Conservation (phyloP, 1,284 basidiomycete species). For the Marasmius fiardii region DNA sequence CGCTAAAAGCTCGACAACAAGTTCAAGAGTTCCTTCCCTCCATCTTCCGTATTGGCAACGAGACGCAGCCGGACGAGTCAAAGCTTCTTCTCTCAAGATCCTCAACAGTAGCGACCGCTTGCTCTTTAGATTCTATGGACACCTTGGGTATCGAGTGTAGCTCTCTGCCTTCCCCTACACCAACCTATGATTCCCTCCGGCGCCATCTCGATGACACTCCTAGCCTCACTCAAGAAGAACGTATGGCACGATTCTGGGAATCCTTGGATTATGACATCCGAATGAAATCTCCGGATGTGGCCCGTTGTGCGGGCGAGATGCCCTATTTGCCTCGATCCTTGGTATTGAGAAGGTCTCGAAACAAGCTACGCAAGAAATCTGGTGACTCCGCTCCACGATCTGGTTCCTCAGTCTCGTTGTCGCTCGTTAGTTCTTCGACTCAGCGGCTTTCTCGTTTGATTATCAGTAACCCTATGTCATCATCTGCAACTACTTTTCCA, state of each 20-base stretch:
- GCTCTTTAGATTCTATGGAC: not conserved
- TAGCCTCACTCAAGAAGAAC: slow-evolving; percentile 24
- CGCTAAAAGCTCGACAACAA: slow-evolving; percentile 12
- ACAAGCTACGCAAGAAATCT: slow-evolving; percentile 26
- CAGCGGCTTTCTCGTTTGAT: not conserved
- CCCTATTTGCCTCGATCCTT: not conserved
- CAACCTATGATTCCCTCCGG: slow-evolving; percentile 13
- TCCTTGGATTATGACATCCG: slow-evolving; percentile 24
- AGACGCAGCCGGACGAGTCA: not conserved
- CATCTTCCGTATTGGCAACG: slow-evolving; percentile 8
- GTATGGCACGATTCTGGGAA: slow-evolving; percentile 31
- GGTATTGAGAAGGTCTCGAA: slow-evolving; percentile 14
- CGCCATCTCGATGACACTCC: slow-evolving; percentile 11
- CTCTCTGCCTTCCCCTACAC: not conserved
- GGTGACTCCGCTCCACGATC: slow-evolving; percentile 24
- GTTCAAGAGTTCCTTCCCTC: slow-evolving; percentile 13
- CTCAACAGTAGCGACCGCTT: not conserved
- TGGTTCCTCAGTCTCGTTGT: slow-evolving; percentile 15
- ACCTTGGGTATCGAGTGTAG: slow-evolving; percentile 4
- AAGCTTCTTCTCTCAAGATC: slow-evolving; percentile 19
- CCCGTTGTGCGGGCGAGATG: not conserved
- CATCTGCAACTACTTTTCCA: not conserved
- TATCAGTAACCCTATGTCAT: too few species aligned
- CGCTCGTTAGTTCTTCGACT: slow-evolving; percentile 19
- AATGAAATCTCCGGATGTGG: not conserved